Evolutionary conservation across 148 eudicot species (phyloP).

Genomic region (Polygonum maritimum): DNA sequence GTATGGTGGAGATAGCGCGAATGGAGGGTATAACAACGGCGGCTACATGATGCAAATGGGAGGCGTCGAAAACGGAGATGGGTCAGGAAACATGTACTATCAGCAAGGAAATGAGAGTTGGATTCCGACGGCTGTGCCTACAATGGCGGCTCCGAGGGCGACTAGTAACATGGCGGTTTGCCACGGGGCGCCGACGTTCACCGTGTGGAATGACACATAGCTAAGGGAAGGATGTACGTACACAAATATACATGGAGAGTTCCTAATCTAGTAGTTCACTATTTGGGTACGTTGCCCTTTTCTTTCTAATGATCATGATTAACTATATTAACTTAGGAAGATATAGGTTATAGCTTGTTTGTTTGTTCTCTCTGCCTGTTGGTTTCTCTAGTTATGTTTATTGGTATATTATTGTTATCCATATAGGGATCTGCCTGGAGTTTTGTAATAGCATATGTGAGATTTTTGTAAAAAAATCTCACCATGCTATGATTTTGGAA

Average conservation of each 20-base stretch:
- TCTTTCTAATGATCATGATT: slow-evolving; percentile 5
- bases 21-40: neutral
- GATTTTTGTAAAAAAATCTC: slow-evolving; percentile 10
- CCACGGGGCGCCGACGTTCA: slow-evolving; percentile 45
- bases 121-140: slow-evolving; percentile 68
- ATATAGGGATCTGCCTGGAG: slow-evolving; percentile 42
- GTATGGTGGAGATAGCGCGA: slow-evolving; percentile 16
- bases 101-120: slow-evolving; percentile 34
- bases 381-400: neutral
- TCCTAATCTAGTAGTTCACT: slow-evolving; percentile 7
- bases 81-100: slow-evolving; percentile 36
- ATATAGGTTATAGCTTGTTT: slow-evolving; percentile 14
- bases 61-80: slow-evolving; percentile 18
- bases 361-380: neutral
- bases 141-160: slow-evolving; percentile 14
- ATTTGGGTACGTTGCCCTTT: slow-evolving; percentile 10
- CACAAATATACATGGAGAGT: neutral
- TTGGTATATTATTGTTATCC: neutral
- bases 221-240: neutral
- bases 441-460: slow-evolving; percentile 40
- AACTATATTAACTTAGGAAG: slow-evolving; percentile 18
- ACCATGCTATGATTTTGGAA: slow-evolving; percentile 75
- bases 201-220: slow-evolving; percentile 65
- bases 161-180: neutral
- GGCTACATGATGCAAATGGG: slow-evolving; percentile 8